A percentile compares a stretch with the other conserved stretches of the same genome.
Evolutionary conservation across 805 yeast species (phyloP).

Genomic region (Nakazawaea ambrosiae): DNA sequence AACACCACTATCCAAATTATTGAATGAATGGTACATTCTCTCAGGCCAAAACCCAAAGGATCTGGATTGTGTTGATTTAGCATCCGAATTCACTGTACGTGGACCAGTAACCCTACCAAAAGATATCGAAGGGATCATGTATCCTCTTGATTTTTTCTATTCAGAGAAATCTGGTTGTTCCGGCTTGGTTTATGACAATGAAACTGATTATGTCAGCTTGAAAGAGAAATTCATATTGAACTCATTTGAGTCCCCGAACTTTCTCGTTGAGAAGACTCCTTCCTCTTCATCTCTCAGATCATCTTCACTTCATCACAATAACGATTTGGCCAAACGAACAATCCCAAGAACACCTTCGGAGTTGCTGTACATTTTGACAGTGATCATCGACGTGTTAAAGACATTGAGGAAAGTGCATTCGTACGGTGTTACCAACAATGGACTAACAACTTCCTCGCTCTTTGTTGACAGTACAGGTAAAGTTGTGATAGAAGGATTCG

Average conservation of each 20-base stretch:
- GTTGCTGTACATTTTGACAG: slow-evolving; percentile 16
- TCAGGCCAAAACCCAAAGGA: slow-evolving; percentile 5
- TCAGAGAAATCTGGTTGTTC: neutral
- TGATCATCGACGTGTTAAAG: slow-evolving; percentile 18
- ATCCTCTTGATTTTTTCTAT: slow-evolving; percentile 6
- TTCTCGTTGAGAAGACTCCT: slow-evolving; percentile 5
- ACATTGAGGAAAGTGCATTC: slow-evolving; percentile 27
- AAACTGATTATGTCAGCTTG: neutral
- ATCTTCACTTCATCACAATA: neutral
- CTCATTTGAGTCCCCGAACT: neutral
- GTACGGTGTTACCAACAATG: slow-evolving; percentile 39
- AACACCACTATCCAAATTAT: slow-evolving; percentile 6
- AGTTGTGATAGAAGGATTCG: slow-evolving; percentile 40
- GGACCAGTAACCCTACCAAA: slow-evolving; percentile 3
- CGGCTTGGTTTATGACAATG: slow-evolving; percentile 9
- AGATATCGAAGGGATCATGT: slow-evolving; percentile 5
- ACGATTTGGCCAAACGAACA: neutral
- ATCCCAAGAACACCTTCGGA: slow-evolving; percentile 11
- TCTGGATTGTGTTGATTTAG: neutral
- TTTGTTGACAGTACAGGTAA: slow-evolving; percentile 24
- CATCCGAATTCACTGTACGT: neutral
- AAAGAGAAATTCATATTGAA: neutral
- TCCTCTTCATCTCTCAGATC: slow-evolving; percentile 4
- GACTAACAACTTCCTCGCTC: slow-evolving; percentile 32
- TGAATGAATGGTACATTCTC: slow-evolving; percentile 10